Evolutionary conservation across 2,329 filamentous ascomycete genomes (phyloP), one percentile per base, ranked within the genome.

Genomic region (Ophiostoma tasmaniense): DNA sequence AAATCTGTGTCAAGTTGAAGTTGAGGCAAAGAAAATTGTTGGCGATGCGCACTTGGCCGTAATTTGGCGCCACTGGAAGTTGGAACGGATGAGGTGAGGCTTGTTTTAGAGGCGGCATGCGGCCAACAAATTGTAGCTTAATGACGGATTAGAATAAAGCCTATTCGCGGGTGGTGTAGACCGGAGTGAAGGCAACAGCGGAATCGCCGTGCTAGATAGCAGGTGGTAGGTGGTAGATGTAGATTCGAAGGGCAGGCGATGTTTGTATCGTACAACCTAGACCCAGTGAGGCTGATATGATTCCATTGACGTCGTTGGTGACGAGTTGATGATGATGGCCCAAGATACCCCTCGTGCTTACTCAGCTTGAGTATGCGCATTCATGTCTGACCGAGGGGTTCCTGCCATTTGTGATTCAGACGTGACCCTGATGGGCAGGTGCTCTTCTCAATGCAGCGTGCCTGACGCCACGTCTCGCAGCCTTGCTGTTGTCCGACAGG

Each of bases 11-110:
- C 52, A 10, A 14, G 55, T 25, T 55, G 55, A 30, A 55, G 50
- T 55, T 55, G n/a, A 25, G 50, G 50, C n/a, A 55, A 55, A 55
- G 30, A 64, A 65, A 65, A 39, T 30, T 65, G 64, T 65, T 65
- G 64, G 64, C 37, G 64, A 45, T 65, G 62, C 62, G 35, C 33
- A 42, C 30, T 33, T 37, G 37, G 30, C 30, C 30, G 30, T 30
- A 28, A 20, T 17, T 30, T 13, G 20, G 59, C 7, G 8, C 17
- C 42, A 45, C 37, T 39, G 37, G 7, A 30, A 62, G 59, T 30
- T 62, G 59, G 42, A 45, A 45, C 20, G 42, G 42, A 45, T 45
- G 42, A 22, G 61, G 22, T 33, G n/a, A 64, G 61, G 61, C 61
- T 64, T 2, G 13, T 25, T 28, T 45, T 45, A 45, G 42, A 45